These are phyloP conservation scores for Akanthomyces muscarius DNA, from an alignment of 2,329 filamentous ascomycete species.

Conservation along the genomic window DNA sequence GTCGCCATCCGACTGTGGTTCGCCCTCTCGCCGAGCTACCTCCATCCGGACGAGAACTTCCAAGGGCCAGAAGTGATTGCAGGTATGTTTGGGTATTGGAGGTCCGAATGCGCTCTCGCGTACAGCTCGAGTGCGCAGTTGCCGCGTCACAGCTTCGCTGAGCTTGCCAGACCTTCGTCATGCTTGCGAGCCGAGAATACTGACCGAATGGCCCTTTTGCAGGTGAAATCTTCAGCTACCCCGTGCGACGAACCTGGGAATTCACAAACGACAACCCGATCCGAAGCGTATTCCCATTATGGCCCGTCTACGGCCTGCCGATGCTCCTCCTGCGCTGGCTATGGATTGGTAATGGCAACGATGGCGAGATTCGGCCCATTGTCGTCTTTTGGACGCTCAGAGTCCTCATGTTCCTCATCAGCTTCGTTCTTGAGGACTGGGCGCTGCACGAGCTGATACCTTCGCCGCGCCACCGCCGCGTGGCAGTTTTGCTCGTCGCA, in stretches of 20 bases:
- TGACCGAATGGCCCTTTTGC: conserved; percentile 15
- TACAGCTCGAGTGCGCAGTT: not conserved
- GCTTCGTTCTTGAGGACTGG: conserved; percentile 97
- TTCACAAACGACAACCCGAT: conserved; percentile 86
- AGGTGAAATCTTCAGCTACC: conserved; percentile 93
- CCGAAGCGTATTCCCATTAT: conserved; percentile 93
- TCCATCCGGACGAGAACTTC: conserved; percentile 98
- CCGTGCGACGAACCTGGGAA: conserved; percentile 89
- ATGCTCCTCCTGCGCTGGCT: conserved; percentile 92
- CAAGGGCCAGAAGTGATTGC: conserved; percentile 97
- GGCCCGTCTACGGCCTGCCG: conserved; percentile 89
- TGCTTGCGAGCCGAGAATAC: not conserved
- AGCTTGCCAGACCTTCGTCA: not conserved
- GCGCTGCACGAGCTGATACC: conserved; percentile 87
- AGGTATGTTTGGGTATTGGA: conserved; percentile 55
- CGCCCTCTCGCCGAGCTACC: conserved; percentile 88
- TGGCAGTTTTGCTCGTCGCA: conserved; percentile 78
- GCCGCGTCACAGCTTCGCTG: not conserved
- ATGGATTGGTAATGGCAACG: conserved; percentile 77
- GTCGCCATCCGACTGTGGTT: conserved; percentile 88
- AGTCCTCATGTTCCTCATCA: conserved; percentile 87
- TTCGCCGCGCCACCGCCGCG: conserved; percentile 64
- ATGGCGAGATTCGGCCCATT: conserved; percentile 74
- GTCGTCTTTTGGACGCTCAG: conserved; percentile 87
- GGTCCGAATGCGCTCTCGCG: not conserved